Conservation (phyloP, 192 early-diverging fungal species). For the Podila horticola region DNA sequence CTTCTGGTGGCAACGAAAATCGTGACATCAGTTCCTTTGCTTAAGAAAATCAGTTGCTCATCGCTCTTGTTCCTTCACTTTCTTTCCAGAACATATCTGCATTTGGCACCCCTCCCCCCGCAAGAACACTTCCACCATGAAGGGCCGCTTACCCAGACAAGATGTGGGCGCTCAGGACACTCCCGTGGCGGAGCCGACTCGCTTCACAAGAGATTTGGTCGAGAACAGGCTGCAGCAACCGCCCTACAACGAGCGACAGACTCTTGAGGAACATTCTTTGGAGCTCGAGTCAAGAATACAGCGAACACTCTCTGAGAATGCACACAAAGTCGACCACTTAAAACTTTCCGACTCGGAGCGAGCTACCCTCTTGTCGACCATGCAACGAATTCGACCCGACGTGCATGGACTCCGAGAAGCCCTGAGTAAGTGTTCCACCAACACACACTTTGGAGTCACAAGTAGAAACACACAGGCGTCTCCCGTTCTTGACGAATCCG, state of each 20-base stretch:
- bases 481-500: too few species aligned
- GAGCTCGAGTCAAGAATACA: not conserved
- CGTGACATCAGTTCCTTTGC: too few species aligned
- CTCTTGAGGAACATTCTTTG: not conserved
- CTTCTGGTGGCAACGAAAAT: too few species aligned
- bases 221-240: not conserved
- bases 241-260: not conserved
- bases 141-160: not conserved
- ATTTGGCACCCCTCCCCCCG: too few species aligned
- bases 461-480: too few species aligned
- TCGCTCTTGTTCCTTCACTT: too few species aligned
- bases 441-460: not conserved
- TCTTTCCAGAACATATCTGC: too few species aligned
- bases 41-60: too few species aligned
- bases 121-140: not conserved
- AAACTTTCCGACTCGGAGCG: not conserved
- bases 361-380: not conserved
- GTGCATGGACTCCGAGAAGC: not conserved
- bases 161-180: not conserved
- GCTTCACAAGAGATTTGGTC: not conserved
- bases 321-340: not conserved
- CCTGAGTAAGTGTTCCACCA: not conserved
- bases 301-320: not conserved
- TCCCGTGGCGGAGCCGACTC: not conserved
- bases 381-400: not conserved